Base-by-base conservation (phyloP, 78 protist species). In the Dictyostelium capitatum region DNA sequence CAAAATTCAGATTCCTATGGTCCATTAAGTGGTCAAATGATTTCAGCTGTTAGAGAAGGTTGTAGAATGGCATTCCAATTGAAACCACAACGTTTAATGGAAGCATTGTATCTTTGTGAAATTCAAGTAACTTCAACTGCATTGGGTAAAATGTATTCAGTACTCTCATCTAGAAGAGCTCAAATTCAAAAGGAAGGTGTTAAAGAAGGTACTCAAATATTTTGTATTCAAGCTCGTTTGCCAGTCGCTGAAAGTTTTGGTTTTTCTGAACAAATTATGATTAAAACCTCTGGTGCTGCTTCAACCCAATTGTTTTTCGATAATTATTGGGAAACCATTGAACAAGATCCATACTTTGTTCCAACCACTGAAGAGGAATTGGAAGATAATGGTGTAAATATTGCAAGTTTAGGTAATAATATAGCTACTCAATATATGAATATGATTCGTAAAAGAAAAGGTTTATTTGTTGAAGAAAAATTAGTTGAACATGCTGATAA, bases 241-340 rank as follows among this genome's bases (percentile, higher is more conserved):
- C 99, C 99, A 3, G 99, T 96, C 2, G 91, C 20, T 7, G 99
- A 98, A 79, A 64, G 94, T n/a, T 98, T 98, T 85, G 99, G 99
- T 25, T 94, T 99, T 50, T 91, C 97, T 1, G 62, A 53, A 20
- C 99, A 98, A 43, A 83, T 97, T 53, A 80, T 97, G 57, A 97
- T 80, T 25, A 94, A 48, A n/a, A 97, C 99, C 0, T 67, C 95
- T 2, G 99, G 99, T 30, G 83, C 96, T 0, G 99, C 99, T 5
- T 57, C 62, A n/a, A 96, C 99, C 10, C 98, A 97, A 75, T 69
- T 98, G 7, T 89, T 78, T 25, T 98, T 98, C 67, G 90, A 73
- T 17, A 92, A 81, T 65, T 98, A 96, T 72, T 94, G 94, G 91
- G 79, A 92, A 74, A 83, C 72, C 28, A 81, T 97, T 25, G 96